A percentile compares a stretch with the other conserved stretches of the same genome.
phyloP scores from a whole-genome alignment of 495 filamentous ascomycete species.

The Extremus antarcticus region DNA sequence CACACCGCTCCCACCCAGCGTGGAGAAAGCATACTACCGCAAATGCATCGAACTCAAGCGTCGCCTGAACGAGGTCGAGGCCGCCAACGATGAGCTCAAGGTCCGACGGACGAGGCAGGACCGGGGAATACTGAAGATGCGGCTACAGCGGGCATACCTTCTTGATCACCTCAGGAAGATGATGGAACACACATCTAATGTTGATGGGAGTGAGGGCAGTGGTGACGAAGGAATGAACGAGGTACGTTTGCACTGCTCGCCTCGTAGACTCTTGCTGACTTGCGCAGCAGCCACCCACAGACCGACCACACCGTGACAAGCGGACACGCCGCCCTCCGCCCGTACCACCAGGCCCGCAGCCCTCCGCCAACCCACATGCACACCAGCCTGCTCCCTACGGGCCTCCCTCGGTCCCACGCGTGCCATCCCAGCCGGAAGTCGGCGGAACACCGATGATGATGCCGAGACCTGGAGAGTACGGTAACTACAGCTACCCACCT shows the following conservation, averaged over 20 bases:
- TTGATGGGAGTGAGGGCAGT: constrained; percentile 63
- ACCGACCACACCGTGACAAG: constrained; percentile 20
- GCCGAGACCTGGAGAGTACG: background rate
- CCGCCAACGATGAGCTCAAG: constrained; percentile 69
- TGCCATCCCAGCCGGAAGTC: background rate
- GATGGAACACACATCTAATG: constrained; percentile 56
- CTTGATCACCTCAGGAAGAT: constrained; percentile 78
- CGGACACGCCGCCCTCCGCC: constrained; percentile 2
- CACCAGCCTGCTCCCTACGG: constrained; percentile 1
- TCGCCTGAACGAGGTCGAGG: constrained; percentile 81
- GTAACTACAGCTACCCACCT: background rate
- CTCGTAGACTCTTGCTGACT: constrained; percentile 44
- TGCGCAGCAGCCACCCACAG: constrained; percentile 6
- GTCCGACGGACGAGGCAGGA: constrained; percentile 68
- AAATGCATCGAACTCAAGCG: constrained; percentile 95
- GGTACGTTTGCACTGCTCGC: constrained; percentile 35
- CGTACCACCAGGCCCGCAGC: background rate
- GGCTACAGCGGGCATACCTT: constrained; percentile 79
- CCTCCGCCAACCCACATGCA: background rate
- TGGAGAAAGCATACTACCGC: constrained; percentile 88
- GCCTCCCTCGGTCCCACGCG: background rate
- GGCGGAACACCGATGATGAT: constrained; percentile 6
- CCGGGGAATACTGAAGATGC: constrained; percentile 78
- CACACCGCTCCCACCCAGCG: constrained; percentile 70
- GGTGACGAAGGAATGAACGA: constrained; percentile 49